Conservation (phyloP, 1,284 basidiomycete genomes). For the Agaricales sp. region DNA sequence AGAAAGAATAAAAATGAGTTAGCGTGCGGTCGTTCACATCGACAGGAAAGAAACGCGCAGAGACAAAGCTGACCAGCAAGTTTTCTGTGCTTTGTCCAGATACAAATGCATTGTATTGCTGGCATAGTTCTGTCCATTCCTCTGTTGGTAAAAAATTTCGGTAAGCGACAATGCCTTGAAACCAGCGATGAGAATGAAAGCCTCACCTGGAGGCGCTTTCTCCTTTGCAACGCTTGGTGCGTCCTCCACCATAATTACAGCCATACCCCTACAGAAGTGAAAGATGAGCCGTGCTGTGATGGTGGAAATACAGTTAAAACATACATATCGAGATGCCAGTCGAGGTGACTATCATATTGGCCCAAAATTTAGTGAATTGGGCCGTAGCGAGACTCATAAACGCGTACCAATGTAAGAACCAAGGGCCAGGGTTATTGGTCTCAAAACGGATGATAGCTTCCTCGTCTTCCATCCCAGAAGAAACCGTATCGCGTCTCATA, state of each 20-base stretch:
- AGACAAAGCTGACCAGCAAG: no score
- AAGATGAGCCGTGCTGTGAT: neutral
- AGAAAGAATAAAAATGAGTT: no score
- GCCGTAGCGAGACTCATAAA: no score
- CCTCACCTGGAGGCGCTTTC: neutral
- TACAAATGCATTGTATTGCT: neutral
- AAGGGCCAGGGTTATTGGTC: conserved; percentile 20
- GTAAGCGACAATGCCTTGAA: neutral
- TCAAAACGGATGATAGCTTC: conserved; percentile 20
- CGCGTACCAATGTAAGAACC: conserved; percentile 17
- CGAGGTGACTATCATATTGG: conserved; percentile 17
- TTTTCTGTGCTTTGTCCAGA: no score
- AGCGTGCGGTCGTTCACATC: no score
- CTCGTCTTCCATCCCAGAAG: conserved; percentile 15
- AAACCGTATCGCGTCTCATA: conserved; percentile 20
- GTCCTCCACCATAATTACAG: neutral
- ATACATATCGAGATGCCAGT: conserved; percentile 14
- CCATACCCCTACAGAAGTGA: neutral
- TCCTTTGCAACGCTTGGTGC: neutral
- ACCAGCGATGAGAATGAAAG: neutral
- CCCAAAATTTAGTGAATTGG: conserved; percentile 1
- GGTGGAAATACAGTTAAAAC: neutral
- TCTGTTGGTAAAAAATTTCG: neutral
- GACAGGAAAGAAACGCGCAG: no score
- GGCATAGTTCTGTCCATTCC: neutral